Evolutionary conservation across 192 early-diverging fungal species (phyloP), one percentile per base, ranked within the genome.

Genomic region (Podila minutissima): DNA sequence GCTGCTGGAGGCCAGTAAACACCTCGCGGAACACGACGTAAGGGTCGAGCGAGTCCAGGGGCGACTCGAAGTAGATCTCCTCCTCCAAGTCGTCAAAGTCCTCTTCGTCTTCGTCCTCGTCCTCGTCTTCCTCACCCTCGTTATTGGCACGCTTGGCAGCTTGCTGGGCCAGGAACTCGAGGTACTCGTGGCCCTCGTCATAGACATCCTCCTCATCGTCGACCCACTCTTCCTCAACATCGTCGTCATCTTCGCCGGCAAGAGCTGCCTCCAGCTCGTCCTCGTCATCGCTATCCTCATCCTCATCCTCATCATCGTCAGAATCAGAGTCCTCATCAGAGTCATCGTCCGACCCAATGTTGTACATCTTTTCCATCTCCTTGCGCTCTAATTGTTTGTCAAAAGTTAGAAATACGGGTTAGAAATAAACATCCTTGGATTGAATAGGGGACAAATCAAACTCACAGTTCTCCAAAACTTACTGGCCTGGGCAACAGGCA

Each of bases 1-100:
- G 83, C 74, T 89, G 89, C 72, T 90, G 88, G n/a, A 90, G 53
- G 3, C 86, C 83, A 37, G 85, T 74, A 60, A 95, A 91, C 63
- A 87, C 86, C 70, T 92, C 89, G 58, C 91, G 88, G 82, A 95
- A 91, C 63, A 85, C 84, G 37, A 92, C 74, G 77, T 94, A 94
- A 7, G 91, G 88, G 75, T 95, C 88, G 58, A 95, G 74, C 58
- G 89, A 84, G 75, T 95, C 94, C 65, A 95, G 82, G 24, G 93
- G 93, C 38, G 93, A 92, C 74, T 94, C 93, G 48, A 94, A 92
- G 29, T 90, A 83, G 28, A 92, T 87, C 74, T 94, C 93, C 72
- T 95, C 94, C 48, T 93, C 88, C 48, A 94, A 83, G 20, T 84
- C 86, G n/a, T 90, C 90, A 26, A 88, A 89, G 33, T 87, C 85